Conservation (phyloP, 73 alveolate species). For the Tetrahymena malaccensis region DNA sequence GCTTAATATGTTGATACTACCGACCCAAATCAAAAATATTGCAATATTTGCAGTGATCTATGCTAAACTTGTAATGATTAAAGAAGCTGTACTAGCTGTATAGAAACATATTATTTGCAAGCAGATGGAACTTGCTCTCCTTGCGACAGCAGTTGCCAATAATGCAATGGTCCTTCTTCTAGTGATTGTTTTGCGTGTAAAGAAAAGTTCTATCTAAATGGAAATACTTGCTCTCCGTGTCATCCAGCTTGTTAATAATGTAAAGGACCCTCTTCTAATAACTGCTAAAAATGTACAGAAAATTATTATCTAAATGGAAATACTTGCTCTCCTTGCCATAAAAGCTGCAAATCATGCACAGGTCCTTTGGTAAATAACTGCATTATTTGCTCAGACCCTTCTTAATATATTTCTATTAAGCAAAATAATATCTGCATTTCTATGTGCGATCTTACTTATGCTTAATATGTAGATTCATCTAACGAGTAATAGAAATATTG, state of each 20-base stretch:
- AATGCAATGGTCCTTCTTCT: not conserved
- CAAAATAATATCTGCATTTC: not conserved
- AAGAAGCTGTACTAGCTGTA: not conserved
- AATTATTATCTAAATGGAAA: not conserved
- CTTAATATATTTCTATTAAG: not conserved
- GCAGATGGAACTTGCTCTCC: not conserved
- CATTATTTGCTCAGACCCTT: not conserved
- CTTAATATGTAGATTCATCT: not conserved
- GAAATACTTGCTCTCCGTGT: too few species aligned
- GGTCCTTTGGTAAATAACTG: not conserved
- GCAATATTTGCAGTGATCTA: not conserved
- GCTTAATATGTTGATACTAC: not conserved
- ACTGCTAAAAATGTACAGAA: not conserved
- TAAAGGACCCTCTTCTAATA: not conserved
- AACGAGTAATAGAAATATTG: not conserved
- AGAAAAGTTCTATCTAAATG: too few species aligned
- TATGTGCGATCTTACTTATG: not conserved
- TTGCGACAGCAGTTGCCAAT: not conserved
- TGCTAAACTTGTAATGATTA: not conserved
- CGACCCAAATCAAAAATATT: not conserved
- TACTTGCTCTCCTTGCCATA: not conserved
- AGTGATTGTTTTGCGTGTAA: not conserved
- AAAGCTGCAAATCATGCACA: not conserved
- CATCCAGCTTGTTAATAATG: not conserved
- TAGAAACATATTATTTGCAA: too few species aligned